Base-by-base conservation (phyloP, 1,284 basidiomycete species). In the Microbotryum intermedium region DNA sequence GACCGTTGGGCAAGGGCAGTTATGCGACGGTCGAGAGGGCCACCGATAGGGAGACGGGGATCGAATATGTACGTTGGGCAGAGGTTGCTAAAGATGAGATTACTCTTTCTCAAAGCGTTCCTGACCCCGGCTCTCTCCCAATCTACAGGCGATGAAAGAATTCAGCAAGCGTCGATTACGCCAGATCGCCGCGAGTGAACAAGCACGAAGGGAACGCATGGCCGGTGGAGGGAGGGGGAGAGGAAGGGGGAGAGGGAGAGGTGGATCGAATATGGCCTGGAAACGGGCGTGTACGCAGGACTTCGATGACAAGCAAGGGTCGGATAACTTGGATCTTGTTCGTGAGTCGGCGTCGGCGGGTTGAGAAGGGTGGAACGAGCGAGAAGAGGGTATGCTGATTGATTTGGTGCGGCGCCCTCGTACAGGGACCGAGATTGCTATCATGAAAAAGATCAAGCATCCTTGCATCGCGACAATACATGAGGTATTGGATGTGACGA, bases 401-500 rank as follows among this genome's bases (percentile, higher is more conserved):
- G 30, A 13, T 42, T 16, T 30, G 20, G 7, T 11, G 3, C 10
- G 1, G 18, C 28, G 21, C 30, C n/a, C n/a, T n/a, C 13, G 2
- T 4, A 21, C 53, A 70, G 67, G 62, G 7, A 61, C 57, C 9
- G 71, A 72, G 47, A 62, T 72, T 5, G 71, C 71, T 1, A 69
- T 72, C 57, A 70, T 72, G 71, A 71, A 71, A 58, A 72, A 72
- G 55, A 61, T 68, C 34, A 62, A 69, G 46, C 71, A 72, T 53
- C 69, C 69, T 4, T 70, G 71, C 29, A 48, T 82, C n/a, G 77
- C 80, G 7, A 73, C 74, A 29, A 73, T 82, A 1, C 79, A 77
- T 70, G 81, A 82, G 67, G 80, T 80, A 2, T 77, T 82, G 43
- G 80, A 81, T 28, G 79, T 82, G 2, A 68, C 67, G 2, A 51